Evolutionary conservation across 148 eudicot species (phyloP).

Genomic region (Drosera capensis): DNA sequence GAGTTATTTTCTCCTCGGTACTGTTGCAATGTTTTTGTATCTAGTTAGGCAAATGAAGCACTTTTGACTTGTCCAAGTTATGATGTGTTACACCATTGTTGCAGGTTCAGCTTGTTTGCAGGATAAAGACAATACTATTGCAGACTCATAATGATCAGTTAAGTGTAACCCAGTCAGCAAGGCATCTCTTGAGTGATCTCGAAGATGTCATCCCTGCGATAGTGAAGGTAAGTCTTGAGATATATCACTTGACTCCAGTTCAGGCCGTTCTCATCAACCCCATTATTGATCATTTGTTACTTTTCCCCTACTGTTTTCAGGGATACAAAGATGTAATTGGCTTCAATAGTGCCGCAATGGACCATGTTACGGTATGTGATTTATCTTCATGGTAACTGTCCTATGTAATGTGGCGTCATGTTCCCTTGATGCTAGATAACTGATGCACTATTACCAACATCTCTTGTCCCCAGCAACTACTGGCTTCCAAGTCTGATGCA

Average conservation of each 20-base stretch:
- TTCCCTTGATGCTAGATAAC: background rate
- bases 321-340: conserved; percentile 88
- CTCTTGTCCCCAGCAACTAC: conserved; percentile 60
- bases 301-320: conserved; percentile 28
- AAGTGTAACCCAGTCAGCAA: conserved; percentile 52
- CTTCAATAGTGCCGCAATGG: conserved; percentile 94
- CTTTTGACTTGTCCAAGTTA: background rate
- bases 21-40: background rate
- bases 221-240: conserved; percentile 49
- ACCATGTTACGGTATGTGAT: conserved; percentile 60
- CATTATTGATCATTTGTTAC: background rate
- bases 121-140: conserved; percentile 48
- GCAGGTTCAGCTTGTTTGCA: conserved; percentile 89
- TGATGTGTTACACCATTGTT: background rate
- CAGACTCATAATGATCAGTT: conserved; percentile 77
- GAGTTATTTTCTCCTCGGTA: too few relatives aligned
- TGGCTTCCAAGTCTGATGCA: conserved; percentile 59
- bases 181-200: conserved; percentile 52
- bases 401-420: background rate
- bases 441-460: conserved; percentile 1
- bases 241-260: background rate
- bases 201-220: conserved; percentile 57
- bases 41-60: background rate
- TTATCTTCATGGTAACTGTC: background rate
- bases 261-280: background rate